These are phyloP conservation scores for Trypanosoma avium DNA, from an alignment of 208 protist genomes.

Conservation along the genomic window DNA sequence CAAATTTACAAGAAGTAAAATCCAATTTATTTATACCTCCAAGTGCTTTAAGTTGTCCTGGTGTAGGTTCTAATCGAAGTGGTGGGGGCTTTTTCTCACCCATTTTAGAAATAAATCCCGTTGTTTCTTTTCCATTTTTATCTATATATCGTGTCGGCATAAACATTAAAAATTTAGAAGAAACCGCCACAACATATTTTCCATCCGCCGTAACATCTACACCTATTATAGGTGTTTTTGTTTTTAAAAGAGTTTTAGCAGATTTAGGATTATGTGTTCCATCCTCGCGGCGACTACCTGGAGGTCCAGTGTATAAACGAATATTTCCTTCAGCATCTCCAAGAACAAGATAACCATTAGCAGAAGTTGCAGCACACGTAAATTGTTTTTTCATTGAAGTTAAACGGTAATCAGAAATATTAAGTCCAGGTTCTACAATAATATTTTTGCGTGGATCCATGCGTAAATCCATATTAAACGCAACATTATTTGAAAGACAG, in stretches of 20 bases:
- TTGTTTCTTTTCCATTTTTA: conserved; percentile 22
- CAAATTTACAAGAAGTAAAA: conserved; percentile 50
- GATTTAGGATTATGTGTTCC: conserved; percentile 53
- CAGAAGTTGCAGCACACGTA: conserved; percentile 63
- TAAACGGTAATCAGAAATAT: conserved; percentile 39
- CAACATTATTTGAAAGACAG: conserved; percentile 45
- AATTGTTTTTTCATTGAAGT: conserved; percentile 31
- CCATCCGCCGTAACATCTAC: conserved; percentile 66
- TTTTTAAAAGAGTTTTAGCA: conserved; percentile 60
- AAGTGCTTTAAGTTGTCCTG: conserved; percentile 38
- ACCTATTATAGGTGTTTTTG: conserved; percentile 46
- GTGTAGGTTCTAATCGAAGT: conserved; percentile 42
- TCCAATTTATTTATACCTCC: conserved; percentile 39
- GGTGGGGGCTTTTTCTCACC: conserved; percentile 53
- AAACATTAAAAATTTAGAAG: conserved; percentile 35
- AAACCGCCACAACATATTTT: conserved; percentile 56
- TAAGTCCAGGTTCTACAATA: conserved; percentile 41
- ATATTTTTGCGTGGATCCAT: conserved; percentile 48
- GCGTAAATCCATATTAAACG: conserved; percentile 72
- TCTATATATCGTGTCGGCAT: conserved; percentile 54
- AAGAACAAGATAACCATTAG: conserved; percentile 52
- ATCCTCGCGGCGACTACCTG: conserved; percentile 39
- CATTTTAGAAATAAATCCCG: conserved; percentile 54
- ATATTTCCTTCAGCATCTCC: conserved; percentile 51
- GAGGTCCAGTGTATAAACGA: conserved; percentile 63